Percentiles rank a stretch among this genome's conserved stretches.
These are phyloP conservation scores for Choiromyces venosus DNA, from an alignment of 495 filamentous ascomycete species.

Conservation along the genomic window DNA sequence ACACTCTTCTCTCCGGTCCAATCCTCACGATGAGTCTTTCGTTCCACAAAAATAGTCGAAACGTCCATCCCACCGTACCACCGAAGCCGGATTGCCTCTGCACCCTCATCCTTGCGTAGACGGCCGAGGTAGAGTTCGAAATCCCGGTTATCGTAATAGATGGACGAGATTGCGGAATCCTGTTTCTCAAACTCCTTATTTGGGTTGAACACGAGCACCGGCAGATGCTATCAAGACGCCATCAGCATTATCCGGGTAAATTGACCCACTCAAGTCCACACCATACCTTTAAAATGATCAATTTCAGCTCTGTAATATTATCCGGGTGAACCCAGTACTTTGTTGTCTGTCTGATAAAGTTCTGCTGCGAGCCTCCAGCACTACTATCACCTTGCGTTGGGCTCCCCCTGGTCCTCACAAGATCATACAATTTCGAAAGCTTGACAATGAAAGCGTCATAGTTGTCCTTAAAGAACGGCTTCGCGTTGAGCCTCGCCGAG, in stretches of 20 bases:
- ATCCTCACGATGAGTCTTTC: conserved; percentile 97
- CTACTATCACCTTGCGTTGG: conserved; percentile 85
- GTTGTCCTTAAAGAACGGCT: conserved; percentile 97
- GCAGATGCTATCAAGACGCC: conserved; percentile 61
- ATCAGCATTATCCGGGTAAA: conserved; percentile 13
- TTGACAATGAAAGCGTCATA: conserved; percentile 96
- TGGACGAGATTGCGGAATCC: conserved; percentile 92
- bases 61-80: conserved; percentile 97
- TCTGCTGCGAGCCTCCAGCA: conserved; percentile 87
- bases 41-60: conserved; percentile 92
- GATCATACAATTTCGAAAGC: conserved; percentile 90
- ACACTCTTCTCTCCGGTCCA: conserved; percentile 99
- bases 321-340: conserved; percentile 99
- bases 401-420: conserved; percentile 85
- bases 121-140: conserved; percentile 93
- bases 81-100: conserved; percentile 89
- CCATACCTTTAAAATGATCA: conserved; percentile 81
- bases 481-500: conserved; percentile 82
- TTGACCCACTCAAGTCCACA: neutral
- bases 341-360: conserved; percentile 93
- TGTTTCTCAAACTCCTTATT: conserved; percentile 89
- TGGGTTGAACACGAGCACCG: conserved; percentile 93
- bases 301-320: conserved; percentile 95
- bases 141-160: conserved; percentile 93
- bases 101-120: conserved; percentile 94